A percentile compares a stretch with the other conserved stretches of the same genome.
Evolutionary conservation across 2,329 filamentous ascomycete genomes (phyloP).

Genomic region (Sporothrix protearum): DNA sequence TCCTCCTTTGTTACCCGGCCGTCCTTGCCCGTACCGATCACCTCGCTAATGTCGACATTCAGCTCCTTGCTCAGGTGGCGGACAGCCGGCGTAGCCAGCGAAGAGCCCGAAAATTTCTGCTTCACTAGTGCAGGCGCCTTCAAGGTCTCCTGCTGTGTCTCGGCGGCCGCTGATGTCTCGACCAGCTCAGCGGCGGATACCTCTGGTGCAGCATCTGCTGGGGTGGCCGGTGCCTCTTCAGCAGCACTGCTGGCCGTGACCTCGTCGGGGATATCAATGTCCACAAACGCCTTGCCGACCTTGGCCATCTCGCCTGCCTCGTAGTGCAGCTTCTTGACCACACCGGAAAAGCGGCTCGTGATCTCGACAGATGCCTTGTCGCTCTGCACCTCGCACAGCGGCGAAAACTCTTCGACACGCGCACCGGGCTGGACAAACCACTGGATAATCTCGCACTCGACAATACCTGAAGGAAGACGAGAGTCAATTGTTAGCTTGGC

Average conservation of each 20-base stretch:
- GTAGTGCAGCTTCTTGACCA: conserved; percentile 95
- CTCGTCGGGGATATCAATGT: conserved; percentile 86
- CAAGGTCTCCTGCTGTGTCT: background rate
- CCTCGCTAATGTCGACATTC: conserved; percentile 70
- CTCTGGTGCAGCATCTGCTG: conserved; percentile 4
- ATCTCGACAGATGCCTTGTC: conserved; percentile 93
- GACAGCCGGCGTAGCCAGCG: conserved; percentile 86
- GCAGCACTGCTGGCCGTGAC: conserved; percentile 41
- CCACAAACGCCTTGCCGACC: conserved; percentile 89
- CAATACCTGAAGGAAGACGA: conserved; percentile 63
- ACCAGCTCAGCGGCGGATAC: background rate
- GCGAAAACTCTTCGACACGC: conserved; percentile 95
- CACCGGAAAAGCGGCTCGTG: conserved; percentile 88
- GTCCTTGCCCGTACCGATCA: conserved; percentile 83
- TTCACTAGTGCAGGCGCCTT: conserved; percentile 32
- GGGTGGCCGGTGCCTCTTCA: conserved; percentile 24
- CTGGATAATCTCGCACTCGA: conserved; percentile 97
- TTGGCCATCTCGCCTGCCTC: conserved; percentile 94
- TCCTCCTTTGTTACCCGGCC: conserved; percentile 92
- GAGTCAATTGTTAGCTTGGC: background rate
- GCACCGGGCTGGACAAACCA: conserved; percentile 98
- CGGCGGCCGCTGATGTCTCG: conserved; percentile 27
- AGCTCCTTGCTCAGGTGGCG: conserved; percentile 80
- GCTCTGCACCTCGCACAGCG: conserved; percentile 95
- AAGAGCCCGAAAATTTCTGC: conserved; percentile 58